A percentile compares a stretch with the other conserved stretches of the same genome.
phyloP scores from a whole-genome alignment of 2,329 filamentous ascomycete species.

The Proliferodiscus dingleyae region DNA sequence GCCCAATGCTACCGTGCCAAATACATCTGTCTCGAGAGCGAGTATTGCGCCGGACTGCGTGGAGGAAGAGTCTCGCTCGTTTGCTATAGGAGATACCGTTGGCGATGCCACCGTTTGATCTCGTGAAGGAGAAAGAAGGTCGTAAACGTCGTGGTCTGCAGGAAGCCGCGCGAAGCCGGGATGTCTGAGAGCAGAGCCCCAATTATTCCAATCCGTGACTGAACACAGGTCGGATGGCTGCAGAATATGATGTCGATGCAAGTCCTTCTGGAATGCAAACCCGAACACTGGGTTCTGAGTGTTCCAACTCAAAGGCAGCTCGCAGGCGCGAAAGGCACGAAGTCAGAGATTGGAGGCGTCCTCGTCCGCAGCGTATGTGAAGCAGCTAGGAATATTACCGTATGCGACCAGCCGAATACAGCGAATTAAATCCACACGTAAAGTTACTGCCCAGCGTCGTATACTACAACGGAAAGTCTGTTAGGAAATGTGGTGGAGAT shows the following conservation, averaged over 20 bases:
- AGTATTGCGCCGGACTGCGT: slow-evolving; percentile 18
- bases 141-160: slow-evolving; percentile 26
- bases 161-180: slow-evolving; percentile 25
- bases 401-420: slow-evolving; percentile 21
- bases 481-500: slow-evolving; percentile 75
- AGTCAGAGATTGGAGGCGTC: slow-evolving; percentile 3
- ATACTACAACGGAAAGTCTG: slow-evolving; percentile 88
- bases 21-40: slow-evolving; percentile 21
- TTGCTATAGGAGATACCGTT: slow-evolving; percentile 19
- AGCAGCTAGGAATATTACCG: slow-evolving; percentile 12
- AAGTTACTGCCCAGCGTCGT: slow-evolving; percentile 43
- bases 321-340: slow-evolving; percentile 14
- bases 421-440: slow-evolving; percentile 14
- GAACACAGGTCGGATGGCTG: slow-evolving; percentile 21
- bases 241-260: slow-evolving; percentile 24
- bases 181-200: slow-evolving; percentile 19
- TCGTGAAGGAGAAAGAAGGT: slow-evolving; percentile 21
- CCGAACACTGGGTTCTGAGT: slow-evolving; percentile 20
- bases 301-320: slow-evolving; percentile 18
- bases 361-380: slow-evolving; percentile 14
- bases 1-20: slow-evolving; percentile 19
- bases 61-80: slow-evolving; percentile 6
- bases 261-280: slow-evolving; percentile 28
- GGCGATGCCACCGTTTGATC: slow-evolving; percentile 13
- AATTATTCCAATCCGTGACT: slow-evolving; percentile 14